Conservation (phyloP, 2,329 filamentous ascomycete species). For the Hypoxylon sp. region DNA sequence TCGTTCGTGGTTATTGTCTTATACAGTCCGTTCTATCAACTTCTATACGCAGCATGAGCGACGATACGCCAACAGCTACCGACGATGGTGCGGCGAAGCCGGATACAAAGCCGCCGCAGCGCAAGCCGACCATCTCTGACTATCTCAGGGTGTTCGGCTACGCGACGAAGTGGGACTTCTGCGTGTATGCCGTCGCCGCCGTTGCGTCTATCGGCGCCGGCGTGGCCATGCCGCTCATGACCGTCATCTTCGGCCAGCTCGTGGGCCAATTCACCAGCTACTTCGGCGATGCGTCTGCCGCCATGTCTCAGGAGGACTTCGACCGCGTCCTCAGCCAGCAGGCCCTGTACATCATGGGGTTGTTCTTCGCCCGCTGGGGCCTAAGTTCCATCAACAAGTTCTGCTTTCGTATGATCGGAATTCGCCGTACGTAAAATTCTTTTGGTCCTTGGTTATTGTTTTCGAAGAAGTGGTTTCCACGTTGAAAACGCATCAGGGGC, state of each 20-base stretch:
- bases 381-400: constrained; percentile 69
- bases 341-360: constrained; percentile 70
- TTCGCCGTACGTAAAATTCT: no score
- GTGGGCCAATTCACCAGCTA: constrained; percentile 56
- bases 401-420: constrained; percentile 67
- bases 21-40: neutral
- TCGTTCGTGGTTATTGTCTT: no score
- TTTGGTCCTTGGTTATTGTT: no score
- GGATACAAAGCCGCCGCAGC: neutral
- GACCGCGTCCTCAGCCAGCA: constrained; percentile 50
- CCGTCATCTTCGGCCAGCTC: constrained; percentile 60
- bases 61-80: neutral
- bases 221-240: constrained; percentile 62
- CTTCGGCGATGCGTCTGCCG: constrained; percentile 42
- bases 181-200: constrained; percentile 52
- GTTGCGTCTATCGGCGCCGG: constrained; percentile 43
- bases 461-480: no score
- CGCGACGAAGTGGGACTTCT: constrained; percentile 57
- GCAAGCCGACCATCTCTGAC: constrained; percentile 11
- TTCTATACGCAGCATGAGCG: neutral
- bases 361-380: constrained; percentile 70
- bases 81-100: neutral
- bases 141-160: constrained; percentile 54
- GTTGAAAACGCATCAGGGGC: no score
- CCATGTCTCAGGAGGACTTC: constrained; percentile 48